Percentiles rank a stretch among this genome's conserved stretches.
phyloP scores from a whole-genome alignment of 306 rosid genomes.

The Cucurbita pepo region DNA sequence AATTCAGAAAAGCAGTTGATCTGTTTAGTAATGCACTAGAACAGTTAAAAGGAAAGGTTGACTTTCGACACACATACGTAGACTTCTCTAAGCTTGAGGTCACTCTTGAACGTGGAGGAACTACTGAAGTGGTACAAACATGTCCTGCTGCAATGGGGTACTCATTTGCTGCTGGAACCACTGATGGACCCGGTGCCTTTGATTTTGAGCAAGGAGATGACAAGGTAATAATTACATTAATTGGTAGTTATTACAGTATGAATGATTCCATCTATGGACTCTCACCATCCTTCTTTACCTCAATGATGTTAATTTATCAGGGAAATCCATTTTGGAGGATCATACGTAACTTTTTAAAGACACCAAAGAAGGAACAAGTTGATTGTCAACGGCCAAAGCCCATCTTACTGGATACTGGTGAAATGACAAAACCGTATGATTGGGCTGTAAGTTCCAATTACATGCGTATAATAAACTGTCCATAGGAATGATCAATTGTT shows the following conservation, averaged over 20 bases:
- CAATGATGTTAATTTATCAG: constrained; percentile 25
- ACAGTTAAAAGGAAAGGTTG: constrained; percentile 53
- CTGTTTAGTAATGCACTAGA: constrained; percentile 56
- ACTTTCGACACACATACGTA: constrained; percentile 58
- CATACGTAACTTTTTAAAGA: constrained; percentile 54
- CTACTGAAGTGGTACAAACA: constrained; percentile 43
- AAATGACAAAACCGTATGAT: constrained; percentile 74
- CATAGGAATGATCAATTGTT: background rate
- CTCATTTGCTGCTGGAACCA: constrained; percentile 91
- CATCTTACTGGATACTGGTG: constrained; percentile 87
- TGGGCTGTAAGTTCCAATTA: constrained; percentile 74
- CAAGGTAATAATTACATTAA: constrained; percentile 27
- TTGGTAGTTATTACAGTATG: background rate
- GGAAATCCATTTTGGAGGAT: constrained; percentile 81
- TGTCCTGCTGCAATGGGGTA: constrained; percentile 97
- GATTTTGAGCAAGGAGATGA: constrained; percentile 85
- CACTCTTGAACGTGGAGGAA: constrained; percentile 36
- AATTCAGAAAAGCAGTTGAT: constrained; percentile 61
- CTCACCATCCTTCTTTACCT: background rate
- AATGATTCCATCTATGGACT: background rate
- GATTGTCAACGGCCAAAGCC: constrained; percentile 80
- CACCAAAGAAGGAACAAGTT: constrained; percentile 50
- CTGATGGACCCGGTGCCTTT: constrained; percentile 95
- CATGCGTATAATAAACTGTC: background rate
- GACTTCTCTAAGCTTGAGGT: constrained; percentile 72